phyloP scores from a whole-genome alignment of 2,329 filamentous ascomycete genomes.

The Nothophoma quercina region DNA sequence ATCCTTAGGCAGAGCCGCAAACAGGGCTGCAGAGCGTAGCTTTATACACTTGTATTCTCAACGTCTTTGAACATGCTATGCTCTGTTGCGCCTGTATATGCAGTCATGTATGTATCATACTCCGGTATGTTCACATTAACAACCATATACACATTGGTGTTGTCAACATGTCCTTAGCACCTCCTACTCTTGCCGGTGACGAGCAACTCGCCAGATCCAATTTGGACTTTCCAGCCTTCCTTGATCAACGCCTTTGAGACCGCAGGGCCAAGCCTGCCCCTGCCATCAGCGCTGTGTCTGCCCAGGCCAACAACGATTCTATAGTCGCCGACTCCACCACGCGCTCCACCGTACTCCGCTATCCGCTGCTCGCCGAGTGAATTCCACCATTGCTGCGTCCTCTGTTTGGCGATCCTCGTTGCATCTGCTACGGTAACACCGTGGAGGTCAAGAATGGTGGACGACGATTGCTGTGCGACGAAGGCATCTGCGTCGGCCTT shows the following conservation, averaged over 20 bases:
- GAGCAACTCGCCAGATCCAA: constrained; percentile 73
- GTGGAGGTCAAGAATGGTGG: constrained; percentile 76
- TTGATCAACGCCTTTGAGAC: constrained; percentile 77
- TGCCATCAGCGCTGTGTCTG: constrained; percentile 78
- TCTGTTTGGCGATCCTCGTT: constrained; percentile 75
- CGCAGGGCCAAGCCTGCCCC: constrained; percentile 76
- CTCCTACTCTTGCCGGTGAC: constrained; percentile 66
- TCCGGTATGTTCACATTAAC: constrained; percentile 4
- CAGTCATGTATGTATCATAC: background rate
- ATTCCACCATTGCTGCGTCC: constrained; percentile 79
- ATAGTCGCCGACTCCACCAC: constrained; percentile 62
- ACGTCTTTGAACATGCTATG: background rate
- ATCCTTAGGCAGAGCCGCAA: constrained; percentile 8
- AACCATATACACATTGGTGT: background rate
- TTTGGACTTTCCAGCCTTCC: constrained; percentile 84
- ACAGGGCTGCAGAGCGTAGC: background rate
- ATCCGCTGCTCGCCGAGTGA: constrained; percentile 70
- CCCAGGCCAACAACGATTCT: constrained; percentile 84
- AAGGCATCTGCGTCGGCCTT: constrained; percentile 74
- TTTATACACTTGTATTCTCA: too few species aligned
- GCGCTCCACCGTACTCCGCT: constrained; percentile 51
- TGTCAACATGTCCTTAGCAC: constrained; percentile 8
- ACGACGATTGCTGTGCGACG: constrained; percentile 75
- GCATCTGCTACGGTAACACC: constrained; percentile 83
- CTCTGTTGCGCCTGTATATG: background rate